Evolutionary conservation across 192 early-diverging fungal species (phyloP), one percentile per base, ranked within the genome.

Genomic region (Pilaira anomala): DNA sequence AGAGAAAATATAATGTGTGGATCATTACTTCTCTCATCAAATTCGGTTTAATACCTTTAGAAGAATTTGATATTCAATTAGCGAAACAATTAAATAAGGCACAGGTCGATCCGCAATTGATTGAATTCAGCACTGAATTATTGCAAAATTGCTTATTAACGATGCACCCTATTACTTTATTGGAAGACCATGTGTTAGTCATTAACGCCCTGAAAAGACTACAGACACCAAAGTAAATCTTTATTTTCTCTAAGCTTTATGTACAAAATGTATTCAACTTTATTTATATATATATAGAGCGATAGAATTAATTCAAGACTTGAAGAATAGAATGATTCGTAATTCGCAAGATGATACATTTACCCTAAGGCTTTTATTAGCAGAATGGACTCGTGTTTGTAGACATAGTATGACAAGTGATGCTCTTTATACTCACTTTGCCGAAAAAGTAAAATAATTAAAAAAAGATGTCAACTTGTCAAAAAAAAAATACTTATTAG

Each of bases 21-120:
- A 90, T 89, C 3, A 89, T 90, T 7, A 72, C 90, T 16, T 85
- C 87, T 13, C 76, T 98, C 24, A 84, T 97, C 59, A 81, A 86
- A 52, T 84, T 85, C 26, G 78, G 87, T 0, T 74, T 98, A 18
- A 68, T 98, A 12, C 82, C 78, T 21, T 55, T 89, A 21, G 77
- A 77, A n/a, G 94, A 95, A 36, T 80, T 93, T 52, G 97, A 99
- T 77, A 81, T 84, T 12, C 94, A 93, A 68, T 80, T 97, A 22
- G 85, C 90, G 2, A 86, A 89, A 18, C 76, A 88, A 33, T 84
- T 97, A 94, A 95, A 39, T 52, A 85, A 82, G 18, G 80, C 87
- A 9, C 64, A 77, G 19, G 13, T 18, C 4, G 44, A 46, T 19
- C 5, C 13, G 33, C 62, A 69, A 12, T 83, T 89, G 0, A 76